Percentiles rank a stretch among this genome's conserved stretches.
Evolutionary conservation across 2,329 filamentous ascomycete genomes (phyloP).

Genomic region (Talaromyces amestolkiae): DNA sequence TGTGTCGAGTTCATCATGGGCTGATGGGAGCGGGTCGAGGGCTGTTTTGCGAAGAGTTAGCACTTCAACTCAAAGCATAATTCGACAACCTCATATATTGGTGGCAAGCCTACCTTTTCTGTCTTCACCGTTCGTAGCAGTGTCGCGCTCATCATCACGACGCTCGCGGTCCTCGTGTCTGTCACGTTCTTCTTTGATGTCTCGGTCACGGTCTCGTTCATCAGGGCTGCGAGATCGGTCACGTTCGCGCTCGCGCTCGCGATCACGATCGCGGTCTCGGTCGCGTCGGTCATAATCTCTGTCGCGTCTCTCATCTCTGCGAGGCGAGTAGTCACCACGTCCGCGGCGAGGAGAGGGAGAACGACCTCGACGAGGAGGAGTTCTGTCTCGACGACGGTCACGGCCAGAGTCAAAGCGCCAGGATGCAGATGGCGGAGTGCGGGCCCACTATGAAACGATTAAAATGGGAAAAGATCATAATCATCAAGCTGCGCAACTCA

Average conservation of each 20-base stretch:
- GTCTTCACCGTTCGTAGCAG: slow-evolving; percentile 79
- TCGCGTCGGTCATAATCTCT: slow-evolving; percentile 68
- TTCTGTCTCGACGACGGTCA: slow-evolving; percentile 65
- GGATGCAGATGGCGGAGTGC: slow-evolving; percentile 93
- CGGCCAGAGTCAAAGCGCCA: slow-evolving; percentile 96
- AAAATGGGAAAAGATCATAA: neutral
- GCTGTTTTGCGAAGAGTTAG: slow-evolving; percentile 30
- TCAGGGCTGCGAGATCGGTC: slow-evolving; percentile 38
- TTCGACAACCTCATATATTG: slow-evolving; percentile 5
- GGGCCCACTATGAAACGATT: slow-evolving; percentile 72
- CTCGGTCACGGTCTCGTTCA: slow-evolving; percentile 41
- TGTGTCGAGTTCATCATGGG: slow-evolving; percentile 92
- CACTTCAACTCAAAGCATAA: neutral
- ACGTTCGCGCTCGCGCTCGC: slow-evolving; percentile 68
- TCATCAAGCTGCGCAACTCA: slow-evolving; percentile 45
- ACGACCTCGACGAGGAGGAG: slow-evolving; percentile 71
- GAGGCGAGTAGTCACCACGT: slow-evolving; percentile 73
- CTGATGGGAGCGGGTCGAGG: slow-evolving; percentile 74
- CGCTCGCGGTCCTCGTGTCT: slow-evolving; percentile 66
- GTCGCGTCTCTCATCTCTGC: slow-evolving; percentile 82
- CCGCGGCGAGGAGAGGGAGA: slow-evolving; percentile 58
- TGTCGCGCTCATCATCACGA: slow-evolving; percentile 69
- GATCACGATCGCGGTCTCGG: slow-evolving; percentile 55
- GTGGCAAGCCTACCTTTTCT: slow-evolving; percentile 67
- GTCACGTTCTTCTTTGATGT: slow-evolving; percentile 41